Conservation (phyloP, 441 rosid genomes). For the Brassica balearica region DNA sequence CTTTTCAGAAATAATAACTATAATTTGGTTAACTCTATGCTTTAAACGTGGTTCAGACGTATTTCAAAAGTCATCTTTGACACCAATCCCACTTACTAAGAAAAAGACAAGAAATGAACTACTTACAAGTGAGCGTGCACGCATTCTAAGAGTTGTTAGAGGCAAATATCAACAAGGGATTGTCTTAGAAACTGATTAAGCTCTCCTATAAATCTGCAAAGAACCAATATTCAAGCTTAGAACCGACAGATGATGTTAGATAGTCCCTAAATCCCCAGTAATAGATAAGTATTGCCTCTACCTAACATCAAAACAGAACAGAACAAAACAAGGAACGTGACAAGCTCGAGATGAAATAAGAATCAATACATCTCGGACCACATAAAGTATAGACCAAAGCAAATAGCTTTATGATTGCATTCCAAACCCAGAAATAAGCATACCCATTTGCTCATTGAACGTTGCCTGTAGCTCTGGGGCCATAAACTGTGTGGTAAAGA, state of each 20-base stretch:
- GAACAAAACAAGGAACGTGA: background rate
- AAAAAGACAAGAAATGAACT: too few species aligned
- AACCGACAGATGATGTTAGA: background rate
- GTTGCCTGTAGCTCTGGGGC: too few species aligned
- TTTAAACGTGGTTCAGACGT: background rate
- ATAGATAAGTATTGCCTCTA: background rate
- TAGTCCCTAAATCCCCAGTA: background rate
- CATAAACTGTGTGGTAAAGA: too few species aligned
- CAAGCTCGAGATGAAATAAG: background rate
- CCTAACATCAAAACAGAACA: background rate
- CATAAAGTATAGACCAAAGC: background rate
- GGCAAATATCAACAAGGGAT: constrained; percentile 16
- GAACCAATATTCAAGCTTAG: background rate
- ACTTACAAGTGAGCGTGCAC: too few species aligned
- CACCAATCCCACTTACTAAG: background rate
- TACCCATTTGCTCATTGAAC: too few species aligned
- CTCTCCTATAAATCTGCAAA: constrained; percentile 4
- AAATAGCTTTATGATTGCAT: background rate
- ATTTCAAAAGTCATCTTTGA: constrained; percentile 10
- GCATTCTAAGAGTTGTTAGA: background rate
- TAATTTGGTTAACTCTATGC: background rate
- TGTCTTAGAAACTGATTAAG: background rate
- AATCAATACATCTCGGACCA: background rate
- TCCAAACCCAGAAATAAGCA: background rate
- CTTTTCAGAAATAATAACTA: constrained; percentile 4